Percentiles rank a stretch among this genome's conserved stretches.
These are phyloP conservation scores for Ustilago bromivora DNA, from an alignment of 1,284 basidiomycete genomes.

Conservation along the genomic window DNA sequence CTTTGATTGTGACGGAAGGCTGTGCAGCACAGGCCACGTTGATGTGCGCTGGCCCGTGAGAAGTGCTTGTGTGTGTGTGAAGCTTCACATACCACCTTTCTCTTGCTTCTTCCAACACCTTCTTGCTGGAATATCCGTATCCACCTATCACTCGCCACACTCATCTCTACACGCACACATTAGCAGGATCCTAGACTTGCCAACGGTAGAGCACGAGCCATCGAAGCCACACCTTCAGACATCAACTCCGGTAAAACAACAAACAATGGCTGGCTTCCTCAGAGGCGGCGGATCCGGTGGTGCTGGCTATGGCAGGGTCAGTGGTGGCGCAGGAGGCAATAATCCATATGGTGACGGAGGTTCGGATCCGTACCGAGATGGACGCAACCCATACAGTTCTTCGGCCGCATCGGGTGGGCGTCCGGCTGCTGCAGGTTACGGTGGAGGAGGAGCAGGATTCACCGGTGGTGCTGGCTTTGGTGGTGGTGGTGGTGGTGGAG, in stretches of 20 bases:
- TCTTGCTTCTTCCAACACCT: background rate
- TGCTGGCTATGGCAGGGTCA: conserved; percentile 43
- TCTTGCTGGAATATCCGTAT: background rate
- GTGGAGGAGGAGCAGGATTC: conserved; percentile 37
- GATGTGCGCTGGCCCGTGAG: background rate
- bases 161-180: background rate
- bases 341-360: conserved; percentile 38
- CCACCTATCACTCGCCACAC: background rate
- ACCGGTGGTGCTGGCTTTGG: conserved; percentile 28
- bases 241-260: background rate
- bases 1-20: background rate
- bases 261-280: conserved; percentile 56
- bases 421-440: conserved; percentile 28
- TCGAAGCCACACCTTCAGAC: background rate
- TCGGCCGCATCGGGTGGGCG: conserved; percentile 24
- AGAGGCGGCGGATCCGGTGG: conserved; percentile 46
- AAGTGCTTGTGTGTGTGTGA: background rate
- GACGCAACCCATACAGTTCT: conserved; percentile 35
- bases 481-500: conserved; percentile 15
- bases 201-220: background rate
- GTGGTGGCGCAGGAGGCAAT: conserved; percentile 28
- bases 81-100: background rate
- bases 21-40: conserved; percentile 26
- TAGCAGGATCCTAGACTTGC: background rate
- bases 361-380: conserved; percentile 25